Base-by-base conservation (phyloP, 2,329 filamentous ascomycete species). In the Apiospora hydei region DNA sequence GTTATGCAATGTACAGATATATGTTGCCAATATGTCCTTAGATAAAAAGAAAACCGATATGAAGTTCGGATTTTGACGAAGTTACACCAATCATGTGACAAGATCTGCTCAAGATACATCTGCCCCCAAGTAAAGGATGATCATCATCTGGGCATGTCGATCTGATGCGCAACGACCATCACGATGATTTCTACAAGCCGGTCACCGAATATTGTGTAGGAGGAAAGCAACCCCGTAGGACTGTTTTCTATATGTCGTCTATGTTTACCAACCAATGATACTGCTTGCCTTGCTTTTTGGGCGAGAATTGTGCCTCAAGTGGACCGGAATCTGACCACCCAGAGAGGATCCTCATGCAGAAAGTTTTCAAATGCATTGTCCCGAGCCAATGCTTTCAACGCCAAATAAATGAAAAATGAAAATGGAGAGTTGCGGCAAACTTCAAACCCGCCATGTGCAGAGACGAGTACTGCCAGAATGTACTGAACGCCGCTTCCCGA, bases 201-300 rank as follows among this genome's bases (percentile, higher is more conserved):
- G 47, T 53, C 68, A 57, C 47, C 30, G 38, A 69, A 57, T 13
- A 24, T n/a, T 64, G 41, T 18, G 46, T 43, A 69, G 34, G 47
- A 69, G 68, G 68, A 69, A 69, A 69, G 68, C 68, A 69, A 69
- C 68, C 68, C 68, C 68, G 68, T 38, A 57, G 49, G 68, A 69
- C 68, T 69, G 68, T 69, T 69, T 69, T 69, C 68, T 69, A 69
- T 69, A 57, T 69, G 68, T 57, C 68, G 68, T 69, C 68, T 69
- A 69, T 51, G 47, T 51, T 51, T 69, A 69, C 47, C 30, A 51
- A 51, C 34, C 46, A 41, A 64, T 41, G 57, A 64, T 21, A 41
- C 57, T 34, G 57, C 57, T 64, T 64, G 57, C 34, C 57, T 41
- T 46, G 66, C 57, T 41, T 64, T 30, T 64, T 61, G 16, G 47